Base-by-base conservation (phyloP, 2,329 filamentous ascomycete species). In the Didymella segeticola region DNA sequence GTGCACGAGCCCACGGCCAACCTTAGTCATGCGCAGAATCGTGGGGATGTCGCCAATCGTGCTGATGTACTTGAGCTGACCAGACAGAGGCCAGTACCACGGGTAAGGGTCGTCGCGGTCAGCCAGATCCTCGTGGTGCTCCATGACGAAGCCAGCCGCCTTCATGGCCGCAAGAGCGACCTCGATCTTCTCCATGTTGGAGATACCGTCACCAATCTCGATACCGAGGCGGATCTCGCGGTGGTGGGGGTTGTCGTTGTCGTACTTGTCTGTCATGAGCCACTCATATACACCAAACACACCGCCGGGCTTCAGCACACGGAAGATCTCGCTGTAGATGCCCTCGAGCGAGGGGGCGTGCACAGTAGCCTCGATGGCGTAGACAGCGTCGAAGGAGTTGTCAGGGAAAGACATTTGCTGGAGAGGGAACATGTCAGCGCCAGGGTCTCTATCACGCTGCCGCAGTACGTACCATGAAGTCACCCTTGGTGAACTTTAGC, bases 261-360 rank as follows among this genome's bases (percentile, higher is more conserved):
- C 89, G 78, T 97, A 99, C 20, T 88, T 81, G 60, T 97, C 93
- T 6, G 93, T 98, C 95, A 99, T 98, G 71, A 98, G 83, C 95
- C 95, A 98, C 78, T 99, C 95, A 79, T 98, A 99, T 46, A 98
- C 93, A 72, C 93, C 95, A 68, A 98, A 99, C 45, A 91, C 82
- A 75, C 95, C 93, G 56, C 95, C 95, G 17, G 95, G 95, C 84
- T 98, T 99, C 60, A 99, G 83, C 19, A 97, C 93, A 41, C 91
- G 90, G 85, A 89, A 93, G 70, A 98, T 98, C 77, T 98, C 89
- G 73, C 86, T 88, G 81, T 99, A 99, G 62, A 97, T 92, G 54
- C 91, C 93, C 70, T 92, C 89, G 7, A 98, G 86, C 37, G 87
- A 89, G 34, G 93, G 95, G 0, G 95, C 95, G 75, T 99, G 95